A percentile compares a stretch with the other conserved stretches of the same genome.
phyloP scores from a whole-genome alignment of 495 filamentous ascomycete genomes.

The Xylaria castorea region DNA sequence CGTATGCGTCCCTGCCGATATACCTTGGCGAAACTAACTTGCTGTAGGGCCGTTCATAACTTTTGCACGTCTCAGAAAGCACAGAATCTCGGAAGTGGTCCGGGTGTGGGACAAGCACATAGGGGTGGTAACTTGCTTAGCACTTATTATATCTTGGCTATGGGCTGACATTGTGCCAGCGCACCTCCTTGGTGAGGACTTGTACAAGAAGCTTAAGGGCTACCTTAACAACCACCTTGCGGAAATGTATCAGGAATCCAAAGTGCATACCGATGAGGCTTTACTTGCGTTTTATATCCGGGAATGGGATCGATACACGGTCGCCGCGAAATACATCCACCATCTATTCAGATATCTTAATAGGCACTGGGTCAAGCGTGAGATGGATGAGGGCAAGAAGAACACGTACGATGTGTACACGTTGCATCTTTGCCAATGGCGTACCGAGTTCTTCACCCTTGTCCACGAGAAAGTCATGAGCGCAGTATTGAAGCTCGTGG shows the following conservation, averaged over 20 bases:
- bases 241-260: slow-evolving; percentile 69
- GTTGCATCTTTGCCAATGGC: slow-evolving; percentile 93
- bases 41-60: slow-evolving; percentile 86
- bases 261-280: slow-evolving; percentile 84
- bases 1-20: slow-evolving; percentile 59
- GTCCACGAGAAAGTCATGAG: slow-evolving; percentile 92
- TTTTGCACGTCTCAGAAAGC: slow-evolving; percentile 99
- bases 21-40: slow-evolving; percentile 34
- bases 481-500: slow-evolving; percentile 91
- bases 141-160: not conserved
- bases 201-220: slow-evolving; percentile 86
- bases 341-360: slow-evolving; percentile 98
- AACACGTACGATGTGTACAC: slow-evolving; percentile 98
- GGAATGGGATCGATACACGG: slow-evolving; percentile 95
- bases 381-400: slow-evolving; percentile 99
- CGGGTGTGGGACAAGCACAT: slow-evolving; percentile 61
- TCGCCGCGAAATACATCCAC: slow-evolving; percentile 94
- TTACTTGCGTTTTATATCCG: slow-evolving; percentile 93
- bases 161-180: slow-evolving; percentile 56
- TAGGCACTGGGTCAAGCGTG: slow-evolving; percentile 97
- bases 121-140: slow-evolving; percentile 69
- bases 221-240: slow-evolving; percentile 82
- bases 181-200: slow-evolving; percentile 92
- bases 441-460: slow-evolving; percentile 82
- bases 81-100: slow-evolving; percentile 51